Evolutionary conservation across 306 rosid species (phyloP).

Genomic region (Fagus crenata): DNA sequence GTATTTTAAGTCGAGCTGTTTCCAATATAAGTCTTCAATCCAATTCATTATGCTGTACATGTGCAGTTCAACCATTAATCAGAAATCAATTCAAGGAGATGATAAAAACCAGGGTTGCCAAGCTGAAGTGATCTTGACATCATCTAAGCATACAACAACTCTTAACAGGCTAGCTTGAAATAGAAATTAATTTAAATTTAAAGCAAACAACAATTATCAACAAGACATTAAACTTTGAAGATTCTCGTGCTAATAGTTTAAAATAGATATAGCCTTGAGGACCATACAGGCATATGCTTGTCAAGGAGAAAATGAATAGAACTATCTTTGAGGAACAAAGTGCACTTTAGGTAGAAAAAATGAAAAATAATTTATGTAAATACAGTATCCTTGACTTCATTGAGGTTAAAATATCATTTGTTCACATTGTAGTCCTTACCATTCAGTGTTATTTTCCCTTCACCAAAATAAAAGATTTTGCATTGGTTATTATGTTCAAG

Average conservation of each 20-base stretch:
- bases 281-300: neutral
- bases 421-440: neutral
- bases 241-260: neutral
- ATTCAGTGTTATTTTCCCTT: neutral
- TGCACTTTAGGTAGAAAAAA: neutral
- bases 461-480: neutral
- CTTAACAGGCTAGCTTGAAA: too few relatives aligned
- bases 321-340: neutral
- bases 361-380: too few relatives aligned
- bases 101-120: conserved; percentile 11
- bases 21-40: conserved; percentile 94
- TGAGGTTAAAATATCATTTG: neutral
- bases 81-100: conserved; percentile 3
- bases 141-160: too few relatives aligned
- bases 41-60: conserved; percentile 88
- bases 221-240: neutral
- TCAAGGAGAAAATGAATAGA: neutral
- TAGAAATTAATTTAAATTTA: too few relatives aligned
- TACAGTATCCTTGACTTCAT: neutral
- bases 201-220: neutral
- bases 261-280: neutral
- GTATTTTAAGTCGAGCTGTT: conserved; percentile 83
- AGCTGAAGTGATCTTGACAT: neutral
- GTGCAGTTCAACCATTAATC: conserved; percentile 30
- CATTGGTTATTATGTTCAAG: neutral